Evolutionary conservation across 495 filamentous ascomycete species (phyloP).

Genomic region (Tuber borchii): DNA sequence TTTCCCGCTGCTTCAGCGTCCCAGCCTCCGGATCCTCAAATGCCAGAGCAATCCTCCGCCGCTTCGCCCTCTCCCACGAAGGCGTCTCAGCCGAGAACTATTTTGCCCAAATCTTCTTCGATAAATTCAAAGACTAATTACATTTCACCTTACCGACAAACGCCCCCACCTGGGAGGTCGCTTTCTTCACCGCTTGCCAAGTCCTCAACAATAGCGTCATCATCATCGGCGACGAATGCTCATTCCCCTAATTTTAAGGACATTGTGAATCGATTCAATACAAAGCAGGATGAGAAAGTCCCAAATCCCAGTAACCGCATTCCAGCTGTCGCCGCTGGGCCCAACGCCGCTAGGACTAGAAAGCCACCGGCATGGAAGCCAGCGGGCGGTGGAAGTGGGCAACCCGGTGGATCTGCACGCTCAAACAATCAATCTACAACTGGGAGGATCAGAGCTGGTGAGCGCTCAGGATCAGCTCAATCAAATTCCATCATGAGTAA

Average conservation of each 20-base stretch:
- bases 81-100: slow-evolving; percentile 16
- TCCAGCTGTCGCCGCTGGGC: slow-evolving; percentile 30
- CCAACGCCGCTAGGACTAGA: slow-evolving; percentile 27
- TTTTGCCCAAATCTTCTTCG: slow-evolving; percentile 37
- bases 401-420: slow-evolving; percentile 14
- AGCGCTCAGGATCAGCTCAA: slow-evolving; percentile 29
- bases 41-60: slow-evolving; percentile 28
- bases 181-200: slow-evolving; percentile 33
- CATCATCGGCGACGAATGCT: slow-evolving; percentile 21
- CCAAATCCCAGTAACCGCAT: slow-evolving; percentile 44
- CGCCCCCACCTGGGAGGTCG: slow-evolving; percentile 20
- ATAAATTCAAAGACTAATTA: slow-evolving; percentile 37
- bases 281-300: slow-evolving; percentile 51
- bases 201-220: slow-evolving; percentile 6
- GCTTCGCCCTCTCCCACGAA: slow-evolving; percentile 21
- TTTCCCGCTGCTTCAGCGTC: slow-evolving; percentile 28
- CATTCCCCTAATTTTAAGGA: slow-evolving; percentile 55
- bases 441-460: slow-evolving; percentile 20
- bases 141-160: slow-evolving; percentile 41
- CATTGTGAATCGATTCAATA: slow-evolving; percentile 58
- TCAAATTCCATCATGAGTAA: neutral
- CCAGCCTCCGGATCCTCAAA: slow-evolving; percentile 29
- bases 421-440: slow-evolving; percentile 11
- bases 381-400: slow-evolving; percentile 23
- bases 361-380: slow-evolving; percentile 39